Base-by-base conservation (phyloP, 345 rosid species). In the Hibiscus trionum region DNA sequence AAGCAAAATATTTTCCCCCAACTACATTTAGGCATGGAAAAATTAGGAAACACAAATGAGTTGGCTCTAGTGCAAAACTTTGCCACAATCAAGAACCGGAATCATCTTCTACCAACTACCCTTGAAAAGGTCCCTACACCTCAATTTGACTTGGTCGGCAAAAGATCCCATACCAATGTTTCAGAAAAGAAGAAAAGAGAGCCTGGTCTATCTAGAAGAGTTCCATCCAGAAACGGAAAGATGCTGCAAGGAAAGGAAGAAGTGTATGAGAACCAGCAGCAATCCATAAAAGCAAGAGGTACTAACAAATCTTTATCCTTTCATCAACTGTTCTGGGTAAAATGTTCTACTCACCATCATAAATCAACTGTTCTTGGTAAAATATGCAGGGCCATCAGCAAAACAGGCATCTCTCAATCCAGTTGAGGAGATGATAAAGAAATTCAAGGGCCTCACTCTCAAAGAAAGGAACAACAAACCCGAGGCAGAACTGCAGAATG, bases 341-440 rank as follows among this genome's bases (percentile, higher is more conserved):
- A 61, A 37, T 62, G 61, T 74, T 67, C 60, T 70, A 75, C 66
- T 64, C 49, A 44, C 49, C 15, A 71, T 42, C n/a, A 59, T 42
- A 69, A 31, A 42, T 58, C 10, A 42, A 72, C 66, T 16, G 73
- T 31, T 76, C 24, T 59, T 78, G 49, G 27, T 49, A 58, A 76
- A 75, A 79, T 75, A 74, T 73, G 76, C 82, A 82, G 88, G 85
- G 59, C 75, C 72, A 71, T 60, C 82, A 47, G 70, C 50, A 66
- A 77, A 84, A 63, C 72, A 80, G 64, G 71, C 11, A 19, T 53
- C 17, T 69, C 66, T 62, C 61, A 73, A 46, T 75, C 49, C 61
- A 52, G 69, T 90, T 24, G 87, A 83, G 26, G 88, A 85, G 75
- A 77, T 89, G 66, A 82, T 77, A 70, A n/a, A 73, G 58, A 86